Conservation (phyloP, 2,329 filamentous ascomycete species). For the Alternaria consortialis region DNA sequence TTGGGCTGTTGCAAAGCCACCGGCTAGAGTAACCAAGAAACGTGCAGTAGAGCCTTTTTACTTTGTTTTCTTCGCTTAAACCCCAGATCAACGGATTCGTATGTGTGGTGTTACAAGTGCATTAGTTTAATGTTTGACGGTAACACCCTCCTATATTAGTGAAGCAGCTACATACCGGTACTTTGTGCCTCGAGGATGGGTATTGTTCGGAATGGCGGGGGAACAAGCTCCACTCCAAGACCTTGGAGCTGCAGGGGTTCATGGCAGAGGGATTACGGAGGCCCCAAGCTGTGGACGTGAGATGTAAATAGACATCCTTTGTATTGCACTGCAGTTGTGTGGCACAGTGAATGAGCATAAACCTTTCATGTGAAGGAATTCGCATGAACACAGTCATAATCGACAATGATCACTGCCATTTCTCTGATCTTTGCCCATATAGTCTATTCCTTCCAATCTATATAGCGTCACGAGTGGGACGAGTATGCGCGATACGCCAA, state of each 20-base stretch:
- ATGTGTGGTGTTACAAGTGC: background rate
- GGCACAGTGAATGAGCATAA: background rate
- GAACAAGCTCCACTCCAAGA: conserved; percentile 11
- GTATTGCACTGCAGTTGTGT: background rate
- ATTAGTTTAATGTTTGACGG: background rate
- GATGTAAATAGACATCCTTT: background rate
- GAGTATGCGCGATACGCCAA: background rate
- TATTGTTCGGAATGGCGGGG: background rate
- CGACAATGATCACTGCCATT: background rate
- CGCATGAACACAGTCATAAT: background rate
- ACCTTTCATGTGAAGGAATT: background rate
- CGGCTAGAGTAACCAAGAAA: background rate
- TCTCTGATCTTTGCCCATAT: conserved; percentile 5
- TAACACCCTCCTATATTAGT: background rate
- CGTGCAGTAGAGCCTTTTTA: conserved; percentile 1
- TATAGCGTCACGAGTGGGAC: background rate
- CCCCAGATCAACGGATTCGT: background rate
- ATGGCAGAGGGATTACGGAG: background rate
- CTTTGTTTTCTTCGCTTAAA: background rate
- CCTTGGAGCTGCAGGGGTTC: conserved; percentile 1
- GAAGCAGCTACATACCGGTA: background rate
- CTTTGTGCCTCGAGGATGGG: background rate
- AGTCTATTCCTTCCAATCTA: background rate
- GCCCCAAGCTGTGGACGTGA: background rate
- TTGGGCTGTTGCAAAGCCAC: background rate